phyloP scores from a whole-genome alignment of 2,329 filamentous ascomycete genomes.

The Pseudogymnoascus verrucosus region DNA sequence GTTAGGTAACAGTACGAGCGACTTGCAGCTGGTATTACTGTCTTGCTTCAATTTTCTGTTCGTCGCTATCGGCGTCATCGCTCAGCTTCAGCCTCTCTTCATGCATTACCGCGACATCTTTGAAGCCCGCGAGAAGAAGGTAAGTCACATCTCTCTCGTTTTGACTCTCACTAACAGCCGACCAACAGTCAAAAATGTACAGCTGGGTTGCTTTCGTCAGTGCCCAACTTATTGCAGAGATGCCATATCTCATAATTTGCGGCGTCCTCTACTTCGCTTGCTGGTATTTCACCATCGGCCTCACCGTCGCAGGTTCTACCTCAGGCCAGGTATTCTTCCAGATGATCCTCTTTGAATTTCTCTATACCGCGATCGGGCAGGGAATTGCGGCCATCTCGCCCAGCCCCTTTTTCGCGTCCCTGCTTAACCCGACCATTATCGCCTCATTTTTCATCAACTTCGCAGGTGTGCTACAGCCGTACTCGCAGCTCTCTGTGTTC shows the following conservation, averaged over 20 bases:
- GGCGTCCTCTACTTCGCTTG: conserved; percentile 39
- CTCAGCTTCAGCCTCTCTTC: conserved; percentile 52
- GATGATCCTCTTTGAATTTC: conserved; percentile 53
- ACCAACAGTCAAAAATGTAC: conserved; percentile 55
- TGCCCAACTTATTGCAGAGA: conserved; percentile 40
- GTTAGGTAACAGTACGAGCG: conserved; percentile 42
- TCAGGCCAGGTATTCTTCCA: conserved; percentile 46
- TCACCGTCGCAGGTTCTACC: conserved; percentile 17
- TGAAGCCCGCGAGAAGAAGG: conserved; percentile 40
- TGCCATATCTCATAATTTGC: conserved; percentile 37
- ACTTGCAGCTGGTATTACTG: conserved; percentile 48
- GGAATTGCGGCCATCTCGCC: conserved; percentile 55
- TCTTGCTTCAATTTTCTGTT: conserved; percentile 58
- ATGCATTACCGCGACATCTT: conserved; percentile 49
- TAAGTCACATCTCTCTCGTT: not conserved
- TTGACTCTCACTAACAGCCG: not conserved
- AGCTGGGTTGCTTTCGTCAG: conserved; percentile 52
- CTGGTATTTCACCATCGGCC: conserved; percentile 52
- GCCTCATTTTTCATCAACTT: conserved; percentile 58
- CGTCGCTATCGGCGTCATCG: conserved; percentile 49
- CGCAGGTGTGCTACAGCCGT: conserved; percentile 68
- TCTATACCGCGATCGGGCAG: conserved; percentile 54
- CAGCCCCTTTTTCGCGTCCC: conserved; percentile 50
- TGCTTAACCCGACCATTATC: conserved; percentile 49
- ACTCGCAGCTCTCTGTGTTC: conserved; percentile 51